Base-by-base conservation (phyloP, 2,329 filamentous ascomycete genomes). In the Fonsecaea pedrosoi region DNA sequence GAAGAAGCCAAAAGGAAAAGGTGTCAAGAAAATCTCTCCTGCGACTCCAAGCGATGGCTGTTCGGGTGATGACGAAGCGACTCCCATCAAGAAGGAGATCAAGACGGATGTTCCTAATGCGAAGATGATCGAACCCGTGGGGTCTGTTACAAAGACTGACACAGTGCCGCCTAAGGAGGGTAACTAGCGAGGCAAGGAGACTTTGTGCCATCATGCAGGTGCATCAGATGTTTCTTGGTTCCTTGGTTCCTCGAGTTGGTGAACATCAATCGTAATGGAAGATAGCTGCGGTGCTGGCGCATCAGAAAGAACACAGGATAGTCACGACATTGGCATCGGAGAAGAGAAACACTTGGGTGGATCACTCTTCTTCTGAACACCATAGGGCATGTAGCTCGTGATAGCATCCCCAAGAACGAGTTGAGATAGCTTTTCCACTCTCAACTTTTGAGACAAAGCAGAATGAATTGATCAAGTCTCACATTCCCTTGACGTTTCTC, bases 171-270 rank as follows among this genome's bases (percentile, higher is more conserved):
- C 7, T 10, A 18, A 21, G 54, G 59, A 21, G 18, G 37, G 21
- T 12, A 60, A 59, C n/a, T 54, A 60, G 30, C 32, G 45, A n/a
- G 57, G 35, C 38, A 67, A 42, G 50, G 57, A 60, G 42, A 34
- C 40, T 25, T 59, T 54, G 59, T 12, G 58, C 45, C 15, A 25
- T 50, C 21, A 42, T 42, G 13, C 15, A 42, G 8, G 25, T 50
- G 18, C 45, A 25, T 10, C 18, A 21, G 30, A 21, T 25, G n/a
- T 12, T 25, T 25, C 45, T 25, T 50, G 45, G 18, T 4, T 25
- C 12, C 15, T 12, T 13, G 18, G 8, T 50, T 25, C 8, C 45
- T 50, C 45, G 13, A 30, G 5, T 50, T 50, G 45, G 45, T 50
- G 45, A 50, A 25, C 45, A 12, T 50, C 8, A 4, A 50, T 50